Evolutionary conservation across 768 basidiomycete genomes (phyloP).

Genomic region (Omphalotus guepiniiformis): DNA sequence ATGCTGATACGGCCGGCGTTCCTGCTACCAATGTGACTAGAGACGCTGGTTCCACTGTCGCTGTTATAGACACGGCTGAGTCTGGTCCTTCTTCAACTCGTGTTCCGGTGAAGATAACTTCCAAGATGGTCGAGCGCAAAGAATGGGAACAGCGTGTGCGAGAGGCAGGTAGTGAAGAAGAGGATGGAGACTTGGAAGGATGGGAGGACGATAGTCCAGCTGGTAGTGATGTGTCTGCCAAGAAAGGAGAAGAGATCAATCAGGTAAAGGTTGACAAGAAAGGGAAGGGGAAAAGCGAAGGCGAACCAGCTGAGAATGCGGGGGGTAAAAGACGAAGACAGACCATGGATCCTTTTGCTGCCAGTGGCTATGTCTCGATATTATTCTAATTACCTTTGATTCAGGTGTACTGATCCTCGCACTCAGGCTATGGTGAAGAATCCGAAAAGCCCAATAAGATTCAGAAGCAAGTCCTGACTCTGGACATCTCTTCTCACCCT

Average conservation of each 20-base stretch:
- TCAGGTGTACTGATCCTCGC: too few species aligned
- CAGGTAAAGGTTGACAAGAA: too few species aligned
- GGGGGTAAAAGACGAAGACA: constrained; percentile 46
- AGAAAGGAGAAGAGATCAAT: too few species aligned
- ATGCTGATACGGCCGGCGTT: constrained; percentile 29
- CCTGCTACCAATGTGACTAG: constrained; percentile 2
- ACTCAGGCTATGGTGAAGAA: too few species aligned
- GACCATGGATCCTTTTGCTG: constrained; percentile 62
- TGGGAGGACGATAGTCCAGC: too few species aligned
- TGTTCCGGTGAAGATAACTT: constrained; percentile 56
- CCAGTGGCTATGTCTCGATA: too few species aligned
- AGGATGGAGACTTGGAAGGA: too few species aligned
- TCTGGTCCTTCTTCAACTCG: constrained; percentile 10
- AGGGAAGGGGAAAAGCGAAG: constrained; percentile 34
- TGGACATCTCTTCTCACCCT: too few species aligned
- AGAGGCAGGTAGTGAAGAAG: constrained; percentile 40
- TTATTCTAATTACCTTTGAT: too few species aligned
- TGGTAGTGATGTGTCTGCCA: too few species aligned
- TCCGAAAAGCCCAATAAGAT: too few species aligned
- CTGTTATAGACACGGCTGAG: neutral
- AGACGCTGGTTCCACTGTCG: neutral
- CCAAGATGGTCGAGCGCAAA: constrained; percentile 69
- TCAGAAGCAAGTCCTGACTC: too few species aligned
- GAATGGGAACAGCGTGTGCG: constrained; percentile 56
- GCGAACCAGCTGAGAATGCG: constrained; percentile 14